phyloP scores from a whole-genome alignment of 208 protist species.

The Phytomonas serpens region DNA sequence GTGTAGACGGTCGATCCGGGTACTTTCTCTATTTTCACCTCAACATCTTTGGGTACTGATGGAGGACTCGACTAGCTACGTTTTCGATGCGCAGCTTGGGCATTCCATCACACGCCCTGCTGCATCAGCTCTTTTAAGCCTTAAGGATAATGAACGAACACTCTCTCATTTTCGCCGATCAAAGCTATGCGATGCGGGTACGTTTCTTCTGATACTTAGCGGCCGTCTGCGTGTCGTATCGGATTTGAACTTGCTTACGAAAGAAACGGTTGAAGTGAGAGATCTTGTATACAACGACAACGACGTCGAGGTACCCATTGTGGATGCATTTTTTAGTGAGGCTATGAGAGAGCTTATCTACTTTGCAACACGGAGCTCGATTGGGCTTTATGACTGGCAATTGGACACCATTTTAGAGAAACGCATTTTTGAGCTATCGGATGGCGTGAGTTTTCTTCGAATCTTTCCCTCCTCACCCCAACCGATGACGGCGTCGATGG shows the following conservation, averaged over 20 bases:
- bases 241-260: slow-evolving; percentile 21
- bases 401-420: slow-evolving; percentile 62
- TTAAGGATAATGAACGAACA: neutral
- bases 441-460: slow-evolving; percentile 60
- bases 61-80: slow-evolving; percentile 35
- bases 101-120: slow-evolving; percentile 22
- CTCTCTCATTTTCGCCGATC: neutral
- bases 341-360: slow-evolving; percentile 62
- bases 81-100: slow-evolving; percentile 59
- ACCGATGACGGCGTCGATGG: slow-evolving; percentile 4
- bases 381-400: slow-evolving; percentile 79
- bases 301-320: slow-evolving; percentile 45
- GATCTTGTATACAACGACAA: slow-evolving; percentile 67
- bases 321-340: slow-evolving; percentile 80
- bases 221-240: slow-evolving; percentile 56
- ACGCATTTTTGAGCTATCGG: slow-evolving; percentile 53
- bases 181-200: neutral
- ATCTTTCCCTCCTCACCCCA: slow-evolving; percentile 54
- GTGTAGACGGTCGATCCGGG: slow-evolving; percentile 28
- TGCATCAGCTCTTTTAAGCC: neutral
- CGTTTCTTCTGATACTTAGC: slow-evolving; percentile 29
- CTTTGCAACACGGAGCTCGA: slow-evolving; percentile 54
- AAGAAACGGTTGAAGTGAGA: slow-evolving; percentile 20
- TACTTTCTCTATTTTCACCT: slow-evolving; percentile 31
- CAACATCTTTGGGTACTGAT: slow-evolving; percentile 60